Evolutionary conservation across 2,329 filamentous ascomycete genomes (phyloP), one percentile per base, ranked within the genome.

Genomic region (Fusarium sp.): DNA sequence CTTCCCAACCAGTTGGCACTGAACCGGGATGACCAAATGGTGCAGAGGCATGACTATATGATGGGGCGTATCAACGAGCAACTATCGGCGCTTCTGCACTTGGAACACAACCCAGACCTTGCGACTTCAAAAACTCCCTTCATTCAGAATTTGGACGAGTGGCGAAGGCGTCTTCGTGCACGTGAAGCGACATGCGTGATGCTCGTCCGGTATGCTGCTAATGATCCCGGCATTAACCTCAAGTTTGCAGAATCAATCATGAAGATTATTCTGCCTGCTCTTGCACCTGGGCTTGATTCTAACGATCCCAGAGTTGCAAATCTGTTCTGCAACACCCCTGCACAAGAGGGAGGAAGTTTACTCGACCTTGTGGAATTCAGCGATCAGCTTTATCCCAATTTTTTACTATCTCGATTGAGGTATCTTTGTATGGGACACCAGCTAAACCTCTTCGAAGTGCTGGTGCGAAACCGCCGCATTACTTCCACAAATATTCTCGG

Each of bases 181-280:
- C 41, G 65, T 20, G 47, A 67, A 19, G 20, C 3, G 8, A 9
- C 56, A 5, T 62, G 48, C 14, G 11, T 19, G 1, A 17, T 55
- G 7, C 56, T 65, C 40, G 22, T 32, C 19, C 41, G 19, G 33
- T 68, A 53, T 22, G 39, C 48, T 14, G 54, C 39, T n/a, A 14
- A 15, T 14, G 67, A 70, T 43, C 61, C 65, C 17, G 67, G 67
- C 23, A 32, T 68, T 27, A 57, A 22, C 22, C 4, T n/a, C 19
- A 40, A 13, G 4, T 70, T 70, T 35, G 35, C 64, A 25, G 51
- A 68, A 6, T 10, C 23, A 1, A 48, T 70, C 25, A 55, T 70
- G 55, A 9, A 37, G 3, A 32, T 46, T 35, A 54, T 68, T 30
- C 56, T 68, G 23, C 40, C 47, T 10, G 39, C 56, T 6, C 43